Conservation (phyloP, 371 early-diverging fungal genomes). For the Vittaforma corneae region DNA sequence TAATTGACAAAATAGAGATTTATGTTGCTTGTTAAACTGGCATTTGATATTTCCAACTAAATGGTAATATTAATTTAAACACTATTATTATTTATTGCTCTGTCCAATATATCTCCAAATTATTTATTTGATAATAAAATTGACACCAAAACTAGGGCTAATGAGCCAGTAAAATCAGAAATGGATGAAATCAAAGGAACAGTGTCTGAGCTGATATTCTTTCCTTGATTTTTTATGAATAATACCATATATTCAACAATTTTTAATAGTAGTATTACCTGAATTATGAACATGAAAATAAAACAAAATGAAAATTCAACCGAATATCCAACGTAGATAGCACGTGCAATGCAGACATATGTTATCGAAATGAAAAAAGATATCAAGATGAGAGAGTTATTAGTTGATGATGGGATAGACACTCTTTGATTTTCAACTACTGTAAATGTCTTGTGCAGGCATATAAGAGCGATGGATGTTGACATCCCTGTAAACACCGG, state of each 20-base stretch:
- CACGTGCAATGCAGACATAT: slow-evolving; percentile 16
- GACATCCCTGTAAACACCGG: slow-evolving; percentile 48
- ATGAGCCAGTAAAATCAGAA: slow-evolving; percentile 32
- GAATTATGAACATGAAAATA: slow-evolving; percentile 23
- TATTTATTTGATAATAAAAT: no score
- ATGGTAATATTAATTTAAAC: no score
- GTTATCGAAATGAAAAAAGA: slow-evolving; percentile 23
- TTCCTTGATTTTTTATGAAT: background rate
- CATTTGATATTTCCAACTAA: no score
- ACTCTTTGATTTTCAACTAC: slow-evolving; percentile 13
- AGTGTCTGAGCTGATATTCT: slow-evolving; percentile 30
- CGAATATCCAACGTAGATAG: slow-evolving; percentile 9
- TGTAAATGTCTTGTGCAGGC: slow-evolving; percentile 41
- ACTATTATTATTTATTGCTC: no score
- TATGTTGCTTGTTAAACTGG: no score
- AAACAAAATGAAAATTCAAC: slow-evolving; percentile 29
- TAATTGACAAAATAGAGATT: no score
- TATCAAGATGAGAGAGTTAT: slow-evolving; percentile 21
- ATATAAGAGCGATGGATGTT: slow-evolving; percentile 41
- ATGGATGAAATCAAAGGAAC: slow-evolving; percentile 43
- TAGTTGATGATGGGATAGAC: slow-evolving; percentile 8
- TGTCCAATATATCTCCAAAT: no score
- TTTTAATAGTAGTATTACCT: slow-evolving; percentile 31
- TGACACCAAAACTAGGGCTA: slow-evolving; percentile 10
- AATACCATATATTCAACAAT: slow-evolving; percentile 21